A percentile compares a stretch with the other conserved stretches of the same genome.
These are phyloP conservation scores for Penicillium longicatenatum DNA, from an alignment of 495 filamentous ascomycete genomes.

Conservation along the genomic window DNA sequence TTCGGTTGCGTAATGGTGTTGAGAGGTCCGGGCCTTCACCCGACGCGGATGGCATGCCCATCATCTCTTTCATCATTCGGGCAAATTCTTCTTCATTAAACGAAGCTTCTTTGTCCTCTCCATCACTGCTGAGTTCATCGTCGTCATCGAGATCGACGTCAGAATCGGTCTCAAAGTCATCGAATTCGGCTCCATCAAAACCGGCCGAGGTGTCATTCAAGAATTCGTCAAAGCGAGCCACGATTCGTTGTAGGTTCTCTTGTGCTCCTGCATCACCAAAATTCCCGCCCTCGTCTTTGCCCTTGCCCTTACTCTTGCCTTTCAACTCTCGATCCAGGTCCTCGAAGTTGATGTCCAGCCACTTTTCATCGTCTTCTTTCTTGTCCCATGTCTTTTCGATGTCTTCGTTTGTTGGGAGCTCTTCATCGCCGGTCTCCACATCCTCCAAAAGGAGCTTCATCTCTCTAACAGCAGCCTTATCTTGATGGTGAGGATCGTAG, in stretches of 20 bases:
- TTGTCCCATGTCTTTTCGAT: slow-evolving; percentile 65
- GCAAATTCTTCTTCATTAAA: slow-evolving; percentile 87
- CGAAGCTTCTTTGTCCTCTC: slow-evolving; percentile 73
- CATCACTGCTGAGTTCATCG: slow-evolving; percentile 54
- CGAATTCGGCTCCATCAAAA: slow-evolving; percentile 72
- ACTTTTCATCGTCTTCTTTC: slow-evolving; percentile 78
- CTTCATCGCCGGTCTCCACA: slow-evolving; percentile 58
- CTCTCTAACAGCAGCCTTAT: slow-evolving; percentile 68
- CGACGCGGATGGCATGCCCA: slow-evolving; percentile 66
- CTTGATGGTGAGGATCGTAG: slow-evolving; percentile 60
- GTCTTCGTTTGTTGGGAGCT: slow-evolving; percentile 71
- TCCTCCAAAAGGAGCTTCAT: slow-evolving; percentile 76
- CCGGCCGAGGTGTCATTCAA: slow-evolving; percentile 84
- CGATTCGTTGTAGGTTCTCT: slow-evolving; percentile 84
- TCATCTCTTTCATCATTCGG: slow-evolving; percentile 92
- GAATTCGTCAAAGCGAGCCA: slow-evolving; percentile 89
- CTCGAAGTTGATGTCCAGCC: slow-evolving; percentile 88
- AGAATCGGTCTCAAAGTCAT: slow-evolving; percentile 60
- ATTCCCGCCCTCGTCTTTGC: slow-evolving; percentile 33
- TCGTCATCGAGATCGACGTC: slow-evolving; percentile 61
- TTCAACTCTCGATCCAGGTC: slow-evolving; percentile 84
- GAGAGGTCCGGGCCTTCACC: slow-evolving; percentile 26
- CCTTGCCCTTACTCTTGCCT: slow-evolving; percentile 45
- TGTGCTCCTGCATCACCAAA: slow-evolving; percentile 84
- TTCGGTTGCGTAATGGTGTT: slow-evolving; percentile 32